Percentiles rank a stretch among this genome's conserved stretches.
Conservation (phyloP, 208 protist genomes). For the Leptomonas pyrrhocoris region DNA sequence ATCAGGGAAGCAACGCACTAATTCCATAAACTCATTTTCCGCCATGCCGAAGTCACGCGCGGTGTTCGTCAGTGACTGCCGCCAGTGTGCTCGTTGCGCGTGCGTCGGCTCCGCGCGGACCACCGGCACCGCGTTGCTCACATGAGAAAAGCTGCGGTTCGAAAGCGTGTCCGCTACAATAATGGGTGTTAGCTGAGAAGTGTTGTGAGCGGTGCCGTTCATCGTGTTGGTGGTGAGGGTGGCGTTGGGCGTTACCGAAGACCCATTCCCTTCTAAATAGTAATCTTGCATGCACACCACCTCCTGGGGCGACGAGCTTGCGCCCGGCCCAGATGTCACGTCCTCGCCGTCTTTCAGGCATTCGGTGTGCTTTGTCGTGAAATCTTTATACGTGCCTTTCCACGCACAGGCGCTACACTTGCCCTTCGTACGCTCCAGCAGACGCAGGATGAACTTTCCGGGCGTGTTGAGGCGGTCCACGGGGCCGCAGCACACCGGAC, state of each 20-base stretch:
- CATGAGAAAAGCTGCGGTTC: slow-evolving; percentile 6
- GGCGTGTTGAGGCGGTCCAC: slow-evolving; percentile 34
- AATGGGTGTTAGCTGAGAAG: not conserved
- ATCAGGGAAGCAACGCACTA: slow-evolving; percentile 42
- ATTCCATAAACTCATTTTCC: slow-evolving; percentile 41
- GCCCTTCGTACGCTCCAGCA: slow-evolving; percentile 45
- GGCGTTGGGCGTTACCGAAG: not conserved
- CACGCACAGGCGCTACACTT: slow-evolving; percentile 59
- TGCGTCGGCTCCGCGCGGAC: slow-evolving; percentile 2
- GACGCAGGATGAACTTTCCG: slow-evolving; percentile 48
- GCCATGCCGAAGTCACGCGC: slow-evolving; percentile 46
- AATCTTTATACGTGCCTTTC: slow-evolving; percentile 60
- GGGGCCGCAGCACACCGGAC: slow-evolving; percentile 47
- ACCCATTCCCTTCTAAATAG: slow-evolving; percentile 33
- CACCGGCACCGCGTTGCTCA: not conserved
- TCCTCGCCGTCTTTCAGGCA: slow-evolving; percentile 35
- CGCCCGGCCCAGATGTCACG: not conserved
- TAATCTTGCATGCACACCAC: slow-evolving; percentile 44
- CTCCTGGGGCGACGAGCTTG: slow-evolving; percentile 3
- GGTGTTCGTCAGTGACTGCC: slow-evolving; percentile 19
- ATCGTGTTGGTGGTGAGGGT: no score
- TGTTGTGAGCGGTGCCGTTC: not conserved
- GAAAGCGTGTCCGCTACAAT: not conserved
- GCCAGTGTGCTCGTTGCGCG: slow-evolving; percentile 28
- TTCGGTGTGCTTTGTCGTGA: slow-evolving; percentile 41